Base-by-base conservation (phyloP, 495 filamentous ascomycete genomes). In the Tuber umbilicatum region DNA sequence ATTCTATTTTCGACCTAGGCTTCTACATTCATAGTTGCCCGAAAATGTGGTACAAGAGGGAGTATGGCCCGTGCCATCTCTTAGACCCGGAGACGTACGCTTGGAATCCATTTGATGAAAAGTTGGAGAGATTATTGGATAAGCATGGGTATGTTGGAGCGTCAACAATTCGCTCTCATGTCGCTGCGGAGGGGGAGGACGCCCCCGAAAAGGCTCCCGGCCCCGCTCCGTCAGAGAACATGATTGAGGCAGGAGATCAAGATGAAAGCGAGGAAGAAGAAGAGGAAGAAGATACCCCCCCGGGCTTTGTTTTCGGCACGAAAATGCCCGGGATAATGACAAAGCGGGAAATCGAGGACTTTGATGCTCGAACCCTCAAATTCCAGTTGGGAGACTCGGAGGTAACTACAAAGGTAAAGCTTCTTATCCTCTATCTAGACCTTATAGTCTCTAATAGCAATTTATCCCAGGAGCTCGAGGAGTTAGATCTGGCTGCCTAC, bases 21-120 rank as follows among this genome's bases (percentile, higher is more conserved):
- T 92, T 87, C 83, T 92, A 92, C 76, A 92, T 93, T 72, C 90
- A 91, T 74, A 85, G 84, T 40, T 93, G 91, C 80, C 84, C 86
- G 64, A 94, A 94, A 80, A 93, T 94, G 92, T 86, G 88, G 75
- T 99, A 99, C 86, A 99, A 99, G 85, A 93, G 89, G 74, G 88
- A 92, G 64, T 99, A 93, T 84, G 84, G 86, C 19, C 94, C 95
- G 1, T 91, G 94, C 80, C 90, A 93, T 76, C 86, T 99, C 27
- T 87, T 98, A 40, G 91, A 97, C 81, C 93, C 92, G 0, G 89
- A 94, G 79, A 89, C 87, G 0, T 84, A 91, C 77, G 83, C 86
- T 38, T 99, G 94, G 94, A 87, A 93, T 78, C 85, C 86, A 1
- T 85, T 99, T 4, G 89, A 93, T 79, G 87, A 89, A 38, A 87